Conservation (phyloP, 495 filamentous ascomycete genomes). For the Evansstolkia leycettana region DNA sequence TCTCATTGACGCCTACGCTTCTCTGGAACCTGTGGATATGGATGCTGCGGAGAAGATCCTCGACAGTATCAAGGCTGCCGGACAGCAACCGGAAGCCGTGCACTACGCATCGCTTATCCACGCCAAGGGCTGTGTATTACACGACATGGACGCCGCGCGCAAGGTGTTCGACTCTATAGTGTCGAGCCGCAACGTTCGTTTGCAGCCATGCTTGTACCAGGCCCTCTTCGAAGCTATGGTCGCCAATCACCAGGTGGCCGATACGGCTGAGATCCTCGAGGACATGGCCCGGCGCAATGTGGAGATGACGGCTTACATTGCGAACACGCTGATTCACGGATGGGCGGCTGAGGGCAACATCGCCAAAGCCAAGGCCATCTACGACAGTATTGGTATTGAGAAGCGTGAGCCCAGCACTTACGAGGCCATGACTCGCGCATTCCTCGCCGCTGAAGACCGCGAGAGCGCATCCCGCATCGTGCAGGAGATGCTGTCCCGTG, state of each 20-base stretch:
- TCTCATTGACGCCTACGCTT: conserved; percentile 89
- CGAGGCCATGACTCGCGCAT: conserved; percentile 95
- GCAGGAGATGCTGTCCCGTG: conserved; percentile 77
- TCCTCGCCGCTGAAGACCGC: conserved; percentile 69
- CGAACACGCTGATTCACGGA: conserved; percentile 97
- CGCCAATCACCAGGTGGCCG: conserved; percentile 72
- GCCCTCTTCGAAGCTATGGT: conserved; percentile 94
- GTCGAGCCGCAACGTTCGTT: conserved; percentile 46
- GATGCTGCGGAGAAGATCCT: conserved; percentile 76
- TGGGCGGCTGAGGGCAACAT: conserved; percentile 85
- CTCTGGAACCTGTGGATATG: conserved; percentile 88
- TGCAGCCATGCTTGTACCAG: conserved; percentile 84
- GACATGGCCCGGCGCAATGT: conserved; percentile 62
- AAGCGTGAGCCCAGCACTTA: conserved; percentile 97
- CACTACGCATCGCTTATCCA: conserved; percentile 95
- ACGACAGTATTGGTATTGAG: conserved; percentile 54
- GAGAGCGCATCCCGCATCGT: conserved; percentile 63
- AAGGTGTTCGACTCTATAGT: conserved; percentile 71
- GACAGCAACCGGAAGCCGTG: conserved; percentile 72
- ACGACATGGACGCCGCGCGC: conserved; percentile 76
- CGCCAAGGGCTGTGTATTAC: conserved; percentile 86
- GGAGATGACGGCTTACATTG: conserved; percentile 92
- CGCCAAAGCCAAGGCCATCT: conserved; percentile 63
- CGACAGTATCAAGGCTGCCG: conserved; percentile 59
- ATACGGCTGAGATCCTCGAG: conserved; percentile 59